phyloP scores from a whole-genome alignment of 2,329 filamentous ascomycete genomes.

The Ascochyta fabae region DNA sequence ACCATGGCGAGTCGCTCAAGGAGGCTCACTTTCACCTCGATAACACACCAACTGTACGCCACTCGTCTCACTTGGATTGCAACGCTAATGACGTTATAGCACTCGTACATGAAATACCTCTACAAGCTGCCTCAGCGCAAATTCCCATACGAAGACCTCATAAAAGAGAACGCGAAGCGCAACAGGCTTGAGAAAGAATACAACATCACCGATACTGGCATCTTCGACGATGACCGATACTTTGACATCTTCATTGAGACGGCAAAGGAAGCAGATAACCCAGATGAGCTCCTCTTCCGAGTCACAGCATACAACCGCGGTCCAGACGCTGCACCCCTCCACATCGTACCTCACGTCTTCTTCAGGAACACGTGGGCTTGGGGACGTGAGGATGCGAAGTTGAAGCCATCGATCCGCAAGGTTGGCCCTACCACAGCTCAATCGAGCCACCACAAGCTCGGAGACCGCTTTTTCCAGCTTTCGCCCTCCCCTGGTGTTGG shows the following conservation, averaged over 20 bases:
- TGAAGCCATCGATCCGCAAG: constrained; percentile 79
- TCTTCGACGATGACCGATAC: constrained; percentile 88
- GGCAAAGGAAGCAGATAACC: constrained; percentile 90
- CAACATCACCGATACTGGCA: constrained; percentile 86
- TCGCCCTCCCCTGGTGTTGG: constrained; percentile 90
- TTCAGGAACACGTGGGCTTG: constrained; percentile 98
- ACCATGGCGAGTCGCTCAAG: constrained; percentile 96
- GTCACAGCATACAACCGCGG: constrained; percentile 97
- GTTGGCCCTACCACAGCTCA: constrained; percentile 71
- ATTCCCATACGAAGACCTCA: constrained; percentile 89
- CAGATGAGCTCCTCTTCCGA: constrained; percentile 90
- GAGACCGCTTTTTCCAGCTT: constrained; percentile 81
- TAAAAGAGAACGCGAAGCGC: constrained; percentile 81
- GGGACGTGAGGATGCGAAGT: constrained; percentile 77
- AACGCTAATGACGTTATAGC: constrained; percentile 58
- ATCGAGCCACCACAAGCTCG: constrained; percentile 80
- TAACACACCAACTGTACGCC: constrained; percentile 76
- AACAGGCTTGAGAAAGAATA: constrained; percentile 83
- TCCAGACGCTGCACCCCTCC: constrained; percentile 85
- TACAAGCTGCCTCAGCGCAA: constrained; percentile 95
- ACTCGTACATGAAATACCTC: constrained; percentile 98
- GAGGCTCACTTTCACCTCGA: constrained; percentile 96
- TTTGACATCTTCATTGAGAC: constrained; percentile 98
- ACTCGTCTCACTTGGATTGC: constrained; percentile 49
- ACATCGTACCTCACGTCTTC: constrained; percentile 94